Conservation (phyloP, 495 filamentous ascomycete species). For the Aspergillus asperescens region DNA sequence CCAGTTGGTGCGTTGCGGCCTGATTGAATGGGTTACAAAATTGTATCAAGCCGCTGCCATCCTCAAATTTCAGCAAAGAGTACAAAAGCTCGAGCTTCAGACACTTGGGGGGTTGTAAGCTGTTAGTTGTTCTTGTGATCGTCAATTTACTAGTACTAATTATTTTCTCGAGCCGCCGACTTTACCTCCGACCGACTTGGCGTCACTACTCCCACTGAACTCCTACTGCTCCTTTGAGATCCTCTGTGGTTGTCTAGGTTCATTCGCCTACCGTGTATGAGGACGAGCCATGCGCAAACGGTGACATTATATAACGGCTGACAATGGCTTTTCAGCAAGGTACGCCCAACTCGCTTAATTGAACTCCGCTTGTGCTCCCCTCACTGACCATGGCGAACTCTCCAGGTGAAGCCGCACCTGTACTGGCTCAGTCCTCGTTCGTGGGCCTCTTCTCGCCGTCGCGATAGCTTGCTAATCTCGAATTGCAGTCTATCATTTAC, state of each 20-base stretch:
- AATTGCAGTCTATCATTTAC: slow-evolving; percentile 71
- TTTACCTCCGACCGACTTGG: slow-evolving; percentile 8
- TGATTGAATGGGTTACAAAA: too few species aligned
- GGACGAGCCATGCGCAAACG: slow-evolving; percentile 26
- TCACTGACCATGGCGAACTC: slow-evolving; percentile 14
- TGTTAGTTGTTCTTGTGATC: too few species aligned
- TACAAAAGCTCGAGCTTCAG: too few species aligned
- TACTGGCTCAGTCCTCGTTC: slow-evolving; percentile 47
- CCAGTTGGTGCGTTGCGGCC: too few species aligned
- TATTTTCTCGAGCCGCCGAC: too few species aligned
- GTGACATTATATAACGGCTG: slow-evolving; percentile 25
- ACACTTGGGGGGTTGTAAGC: too few species aligned
- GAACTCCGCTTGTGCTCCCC: neutral
- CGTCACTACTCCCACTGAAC: neutral
- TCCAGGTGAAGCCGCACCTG: slow-evolving; percentile 30
- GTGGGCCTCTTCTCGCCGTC: slow-evolving; percentile 8
- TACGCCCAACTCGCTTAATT: neutral
- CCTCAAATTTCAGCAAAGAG: too few species aligned
- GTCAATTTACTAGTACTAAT: neutral
- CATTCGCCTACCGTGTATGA: slow-evolving; percentile 11
- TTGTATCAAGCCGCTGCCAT: too few species aligned
- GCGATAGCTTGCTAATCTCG: slow-evolving; percentile 7
- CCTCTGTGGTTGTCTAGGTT: neutral
- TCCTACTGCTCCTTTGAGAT: neutral
- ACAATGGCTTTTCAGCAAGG: slow-evolving; percentile 40